Base-by-base conservation (phyloP, 345 rosid genomes). In the Salix suchowensis region DNA sequence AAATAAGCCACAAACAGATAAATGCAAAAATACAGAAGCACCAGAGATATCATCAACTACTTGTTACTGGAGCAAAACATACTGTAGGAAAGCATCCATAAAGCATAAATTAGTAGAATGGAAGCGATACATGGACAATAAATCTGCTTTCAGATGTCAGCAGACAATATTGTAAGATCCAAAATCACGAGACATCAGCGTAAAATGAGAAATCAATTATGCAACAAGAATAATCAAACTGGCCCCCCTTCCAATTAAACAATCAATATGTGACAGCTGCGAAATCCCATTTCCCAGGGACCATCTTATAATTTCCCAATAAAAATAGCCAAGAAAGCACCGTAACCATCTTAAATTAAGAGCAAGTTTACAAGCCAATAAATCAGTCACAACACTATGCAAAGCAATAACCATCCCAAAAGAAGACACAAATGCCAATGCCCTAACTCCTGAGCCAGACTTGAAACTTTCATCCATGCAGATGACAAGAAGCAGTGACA, bases 281-380 rank as follows among this genome's bases (percentile, higher is more conserved):
- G 55, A 67, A 65, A 40, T 21, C 55, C 76, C 42, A 66, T 13
- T 65, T 39, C 72, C 67, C 12, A 37, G 72, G 58, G 75, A 58
- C 74, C 73, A 76, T 76, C 19, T 37, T 30, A 68, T 40, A 34
- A 11, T 68, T 24, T 40, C 32, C 30, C 70, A 65, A 58, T 36
- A 34, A 68, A 8, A 28, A 58, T 13, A 26, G 26, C 71, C 13
- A n/a, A 15, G 48, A 39, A 13, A 67, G 70, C 13, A 18, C 14
- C 10, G n/a, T 24, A 34, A 16, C 40, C 68, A 46, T 68, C 52
- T 12, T 16, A 23, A 40, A 40, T 16, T 65, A 50, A 14, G 44
- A 40, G 11, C 7, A 18, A 1, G 7, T 34, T 37, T 40, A 69
- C 48, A 16, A 68, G 40, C 44, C 28, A 39, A 67, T 65, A 8